Conservation (phyloP, 1,139 yeast genomes). For the Kodamaea arcana region DNA sequence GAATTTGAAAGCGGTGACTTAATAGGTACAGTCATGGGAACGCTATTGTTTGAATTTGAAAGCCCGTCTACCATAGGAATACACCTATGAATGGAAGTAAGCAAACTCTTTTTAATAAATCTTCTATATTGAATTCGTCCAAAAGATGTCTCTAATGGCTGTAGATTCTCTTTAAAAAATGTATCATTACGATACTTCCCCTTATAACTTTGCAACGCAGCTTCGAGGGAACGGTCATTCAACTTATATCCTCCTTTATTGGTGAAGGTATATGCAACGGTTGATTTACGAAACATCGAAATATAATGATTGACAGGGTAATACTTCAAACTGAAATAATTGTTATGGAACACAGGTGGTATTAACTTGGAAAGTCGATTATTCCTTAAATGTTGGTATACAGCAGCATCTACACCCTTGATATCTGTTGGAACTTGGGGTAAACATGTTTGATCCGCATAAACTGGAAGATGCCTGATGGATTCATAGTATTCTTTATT, state of each 20-base stretch:
- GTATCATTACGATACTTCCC: constrained; percentile 23
- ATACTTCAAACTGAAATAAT: constrained; percentile 25
- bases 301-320: constrained; percentile 24
- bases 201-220: constrained; percentile 19
- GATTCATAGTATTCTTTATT: constrained; percentile 6
- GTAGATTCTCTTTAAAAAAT: constrained; percentile 23
- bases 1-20: neutral
- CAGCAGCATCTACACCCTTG: constrained; percentile 32
- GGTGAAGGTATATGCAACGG: constrained; percentile 34
- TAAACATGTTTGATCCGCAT: constrained; percentile 11
- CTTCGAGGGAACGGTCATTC: constrained; percentile 24
- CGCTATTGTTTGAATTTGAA: too few species aligned
- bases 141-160: constrained; percentile 34
- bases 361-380: constrained; percentile 12
- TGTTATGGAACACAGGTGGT: constrained; percentile 20
- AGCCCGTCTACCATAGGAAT: too few species aligned
- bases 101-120: constrained; percentile 22
- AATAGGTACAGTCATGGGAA: neutral
- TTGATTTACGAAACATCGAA: constrained; percentile 32
- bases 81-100: constrained; percentile 6
- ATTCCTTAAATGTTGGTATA: constrained; percentile 16
- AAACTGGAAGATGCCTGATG: neutral
- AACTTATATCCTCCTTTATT: constrained; percentile 26
- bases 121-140: constrained; percentile 28
- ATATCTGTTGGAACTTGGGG: constrained; percentile 34